Conservation (phyloP, 805 yeast species). For the Cyberlindnera galapagoensis region DNA sequence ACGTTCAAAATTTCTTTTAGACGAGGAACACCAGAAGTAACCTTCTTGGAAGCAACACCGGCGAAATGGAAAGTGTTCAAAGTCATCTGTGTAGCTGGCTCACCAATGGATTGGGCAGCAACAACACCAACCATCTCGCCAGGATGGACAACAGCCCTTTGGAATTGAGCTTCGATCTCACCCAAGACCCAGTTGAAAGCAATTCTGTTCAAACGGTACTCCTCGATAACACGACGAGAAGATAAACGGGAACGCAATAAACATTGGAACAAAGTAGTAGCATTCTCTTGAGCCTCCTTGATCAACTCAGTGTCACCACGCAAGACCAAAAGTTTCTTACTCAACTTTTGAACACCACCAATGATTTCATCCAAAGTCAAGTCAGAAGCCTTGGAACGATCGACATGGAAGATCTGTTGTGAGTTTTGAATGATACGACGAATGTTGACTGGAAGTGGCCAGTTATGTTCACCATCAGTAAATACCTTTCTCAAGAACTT, state of each 20-base stretch:
- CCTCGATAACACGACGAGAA: constrained; percentile 85
- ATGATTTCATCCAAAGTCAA: constrained; percentile 80
- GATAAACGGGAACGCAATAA: constrained; percentile 90
- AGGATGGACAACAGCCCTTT: constrained; percentile 85
- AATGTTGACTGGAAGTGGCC: constrained; percentile 97
- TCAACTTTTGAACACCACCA: constrained; percentile 59
- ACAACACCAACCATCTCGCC: constrained; percentile 99
- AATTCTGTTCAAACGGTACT: constrained; percentile 71
- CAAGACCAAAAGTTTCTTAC: constrained; percentile 62
- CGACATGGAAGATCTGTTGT: constrained; percentile 93
- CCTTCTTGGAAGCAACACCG: constrained; percentile 95
- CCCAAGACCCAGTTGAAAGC: constrained; percentile 97
- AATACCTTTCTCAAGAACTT: constrained; percentile 75
- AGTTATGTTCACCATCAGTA: constrained; percentile 87
- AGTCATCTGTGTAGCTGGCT: constrained; percentile 98
- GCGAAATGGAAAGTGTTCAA: constrained; percentile 97
- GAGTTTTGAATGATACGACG: constrained; percentile 96
- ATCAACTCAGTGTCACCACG: constrained; percentile 75
- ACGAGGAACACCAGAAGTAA: constrained; percentile 96
- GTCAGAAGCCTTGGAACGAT: constrained; percentile 85
- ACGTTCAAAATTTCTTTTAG: constrained; percentile 96
- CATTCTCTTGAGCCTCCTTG: constrained; percentile 86
- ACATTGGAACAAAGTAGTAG: constrained; percentile 84
- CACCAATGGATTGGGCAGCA: constrained; percentile 97
- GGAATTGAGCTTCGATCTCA: constrained; percentile 90